Evolutionary conservation across 2,329 filamentous ascomycete genomes (phyloP).

Genomic region (Aspergillus pseudoviridinutans): DNA sequence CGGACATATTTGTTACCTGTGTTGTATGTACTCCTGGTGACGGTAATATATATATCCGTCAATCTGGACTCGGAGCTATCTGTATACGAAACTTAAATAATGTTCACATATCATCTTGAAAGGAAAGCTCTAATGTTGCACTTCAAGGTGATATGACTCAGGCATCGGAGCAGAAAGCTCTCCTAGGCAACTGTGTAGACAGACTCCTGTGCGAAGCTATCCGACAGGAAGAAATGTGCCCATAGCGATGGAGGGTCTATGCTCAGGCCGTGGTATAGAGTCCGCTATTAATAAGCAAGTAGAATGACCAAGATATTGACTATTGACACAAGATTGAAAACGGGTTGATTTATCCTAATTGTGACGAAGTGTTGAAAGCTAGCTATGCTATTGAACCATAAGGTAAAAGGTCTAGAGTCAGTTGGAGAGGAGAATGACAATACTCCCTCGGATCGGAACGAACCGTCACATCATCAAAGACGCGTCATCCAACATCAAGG

Average conservation of each 20-base stretch:
- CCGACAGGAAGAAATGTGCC: not conserved
- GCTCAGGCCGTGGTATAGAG: not conserved
- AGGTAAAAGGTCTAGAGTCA: not conserved
- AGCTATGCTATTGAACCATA: not conserved
- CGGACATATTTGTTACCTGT: too few species aligned
- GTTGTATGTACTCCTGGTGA: not conserved
- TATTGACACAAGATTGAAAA: not conserved
- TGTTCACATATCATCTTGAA: not conserved
- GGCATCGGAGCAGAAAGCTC: too few species aligned
- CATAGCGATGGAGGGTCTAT: not conserved
- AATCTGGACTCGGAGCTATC: too few species aligned
- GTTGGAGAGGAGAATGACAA: not conserved
- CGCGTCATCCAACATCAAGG: not conserved
- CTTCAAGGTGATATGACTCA: not conserved
- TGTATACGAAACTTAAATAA: not conserved
- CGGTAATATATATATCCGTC: not conserved
- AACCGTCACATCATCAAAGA: too few species aligned
- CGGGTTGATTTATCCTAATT: not conserved
- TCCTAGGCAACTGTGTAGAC: too few species aligned
- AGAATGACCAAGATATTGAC: not conserved
- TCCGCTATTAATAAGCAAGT: not conserved
- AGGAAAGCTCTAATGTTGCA: not conserved
- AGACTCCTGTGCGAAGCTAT: not conserved
- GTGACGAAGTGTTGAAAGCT: not conserved
- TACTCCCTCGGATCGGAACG: too few species aligned